Evolutionary conservation across 129 eudicot species (phyloP).

Genomic region (Lactuca sativa): DNA sequence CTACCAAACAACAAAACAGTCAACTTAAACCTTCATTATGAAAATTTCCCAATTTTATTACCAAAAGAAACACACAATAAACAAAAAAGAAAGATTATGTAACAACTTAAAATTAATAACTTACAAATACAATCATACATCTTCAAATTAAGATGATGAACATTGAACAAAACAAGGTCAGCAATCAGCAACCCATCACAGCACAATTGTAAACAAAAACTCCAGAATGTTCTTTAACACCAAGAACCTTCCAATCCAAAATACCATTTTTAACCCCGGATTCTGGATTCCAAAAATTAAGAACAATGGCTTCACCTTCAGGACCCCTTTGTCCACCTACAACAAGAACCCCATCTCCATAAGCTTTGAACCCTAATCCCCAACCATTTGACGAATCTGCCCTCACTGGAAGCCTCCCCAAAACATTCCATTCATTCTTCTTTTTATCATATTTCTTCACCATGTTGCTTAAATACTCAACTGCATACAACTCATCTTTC

Average conservation of each 20-base stretch:
- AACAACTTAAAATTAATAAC: no score
- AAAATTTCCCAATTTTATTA: conserved; percentile 16
- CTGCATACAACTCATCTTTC: conserved; percentile 52
- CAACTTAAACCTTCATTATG: conserved; percentile 18
- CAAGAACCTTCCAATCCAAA: conserved; percentile 64
- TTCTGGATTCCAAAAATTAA: conserved; percentile 58
- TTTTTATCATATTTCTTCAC: conserved; percentile 53
- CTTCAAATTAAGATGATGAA: no score
- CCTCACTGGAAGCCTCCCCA: conserved; percentile 64
- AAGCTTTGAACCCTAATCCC: conserved; percentile 64
- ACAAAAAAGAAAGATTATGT: background rate
- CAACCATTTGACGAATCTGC: conserved; percentile 64
- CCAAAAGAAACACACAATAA: conserved; percentile 24
- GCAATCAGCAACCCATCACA: conserved; percentile 61
- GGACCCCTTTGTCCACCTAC: conserved; percentile 71
- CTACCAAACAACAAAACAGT: conserved; percentile 10
- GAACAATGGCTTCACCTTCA: conserved; percentile 59
- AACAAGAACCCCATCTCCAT: conserved; percentile 49
- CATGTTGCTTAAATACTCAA: conserved; percentile 46
- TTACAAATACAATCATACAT: no score
- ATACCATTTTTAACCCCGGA: conserved; percentile 48
- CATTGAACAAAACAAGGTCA: no score
- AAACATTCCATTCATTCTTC: conserved; percentile 49
- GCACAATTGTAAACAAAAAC: conserved; percentile 80
- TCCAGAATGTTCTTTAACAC: conserved; percentile 62